phyloP scores from a whole-genome alignment of 306 rosid genomes.

The Clitoria ternatea region DNA sequence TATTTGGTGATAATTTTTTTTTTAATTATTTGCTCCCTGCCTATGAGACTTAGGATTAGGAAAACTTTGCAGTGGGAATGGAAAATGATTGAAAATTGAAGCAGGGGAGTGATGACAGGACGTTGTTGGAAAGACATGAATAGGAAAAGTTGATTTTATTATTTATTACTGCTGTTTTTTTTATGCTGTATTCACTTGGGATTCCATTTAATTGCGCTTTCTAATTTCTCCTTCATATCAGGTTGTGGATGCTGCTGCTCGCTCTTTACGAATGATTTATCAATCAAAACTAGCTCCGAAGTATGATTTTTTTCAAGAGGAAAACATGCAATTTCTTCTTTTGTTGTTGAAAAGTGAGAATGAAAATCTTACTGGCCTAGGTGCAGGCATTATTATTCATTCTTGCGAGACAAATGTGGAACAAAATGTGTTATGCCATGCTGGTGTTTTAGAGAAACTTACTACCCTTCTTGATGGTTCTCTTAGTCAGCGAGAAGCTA shows the following conservation, averaged over 20 bases:
- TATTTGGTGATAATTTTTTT: too few species aligned
- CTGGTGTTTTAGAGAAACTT: slow-evolving; percentile 70
- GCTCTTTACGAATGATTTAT: slow-evolving; percentile 84
- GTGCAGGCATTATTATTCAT: slow-evolving; percentile 83
- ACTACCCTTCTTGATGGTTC: slow-evolving; percentile 75
- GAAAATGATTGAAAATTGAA: background rate
- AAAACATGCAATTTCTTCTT: slow-evolving; percentile 66
- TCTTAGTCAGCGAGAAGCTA: slow-evolving; percentile 76
- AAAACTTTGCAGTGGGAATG: background rate
- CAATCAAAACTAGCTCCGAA: slow-evolving; percentile 93
- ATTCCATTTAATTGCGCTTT: background rate
- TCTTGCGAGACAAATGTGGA: slow-evolving; percentile 66
- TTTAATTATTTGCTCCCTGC: too few species aligned
- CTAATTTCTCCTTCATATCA: slow-evolving; percentile 31
- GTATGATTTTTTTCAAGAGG: slow-evolving; percentile 57
- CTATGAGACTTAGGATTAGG: background rate
- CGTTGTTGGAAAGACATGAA: background rate
- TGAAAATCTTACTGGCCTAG: slow-evolving; percentile 82
- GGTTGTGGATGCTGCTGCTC: slow-evolving; percentile 92
- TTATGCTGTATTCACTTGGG: slow-evolving; percentile 4
- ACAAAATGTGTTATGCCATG: slow-evolving; percentile 54
- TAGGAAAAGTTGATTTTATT: background rate
- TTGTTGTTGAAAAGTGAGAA: slow-evolving; percentile 70
- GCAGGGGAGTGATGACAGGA: background rate
- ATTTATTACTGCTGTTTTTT: background rate